Evolutionary conservation across 305 asterid genomes (phyloP).

Genomic region (Euphrasia arctica): DNA sequence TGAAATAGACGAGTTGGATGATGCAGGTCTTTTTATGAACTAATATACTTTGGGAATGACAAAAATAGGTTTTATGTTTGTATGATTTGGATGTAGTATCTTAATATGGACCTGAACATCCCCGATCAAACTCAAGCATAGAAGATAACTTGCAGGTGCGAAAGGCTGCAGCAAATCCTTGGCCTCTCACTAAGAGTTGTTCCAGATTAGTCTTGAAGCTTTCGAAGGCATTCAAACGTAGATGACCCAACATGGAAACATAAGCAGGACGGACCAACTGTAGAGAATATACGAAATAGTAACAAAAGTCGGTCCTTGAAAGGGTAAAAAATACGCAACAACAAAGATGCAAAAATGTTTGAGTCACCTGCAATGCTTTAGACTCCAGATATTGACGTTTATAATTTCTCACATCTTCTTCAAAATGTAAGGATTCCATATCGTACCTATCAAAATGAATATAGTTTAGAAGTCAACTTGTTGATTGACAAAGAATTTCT

Average conservation of each 20-base stretch:
- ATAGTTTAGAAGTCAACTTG: neutral
- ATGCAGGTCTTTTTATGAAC: neutral
- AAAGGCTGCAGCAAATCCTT: constrained; percentile 57
- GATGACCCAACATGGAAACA: constrained; percentile 49
- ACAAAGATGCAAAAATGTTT: constrained; percentile 1
- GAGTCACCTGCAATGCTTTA: constrained; percentile 48
- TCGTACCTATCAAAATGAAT: constrained; percentile 48
- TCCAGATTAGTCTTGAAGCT: constrained; percentile 43
- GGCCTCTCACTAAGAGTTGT: constrained; percentile 40
- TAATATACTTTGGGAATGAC: neutral
- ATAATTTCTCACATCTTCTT: constrained; percentile 53
- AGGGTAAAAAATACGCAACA: constrained; percentile 3
- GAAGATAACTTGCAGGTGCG: constrained; percentile 38
- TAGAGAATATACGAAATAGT: constrained; percentile 10
- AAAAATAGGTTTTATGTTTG: constrained; percentile 7
- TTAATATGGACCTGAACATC: constrained; percentile 46
- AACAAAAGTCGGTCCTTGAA: constrained; percentile 8
- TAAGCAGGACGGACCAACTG: constrained; percentile 63
- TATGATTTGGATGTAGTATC: constrained; percentile 10
- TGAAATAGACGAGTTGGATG: neutral
- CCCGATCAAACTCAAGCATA: constrained; percentile 48
- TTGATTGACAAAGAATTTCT: neutral
- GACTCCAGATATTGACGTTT: constrained; percentile 45
- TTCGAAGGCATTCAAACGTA: constrained; percentile 41
- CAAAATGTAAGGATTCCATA: constrained; percentile 43